These are phyloP conservation scores for Cucumis hystrix DNA, from an alignment of 306 rosid genomes.

Conservation along the genomic window DNA sequence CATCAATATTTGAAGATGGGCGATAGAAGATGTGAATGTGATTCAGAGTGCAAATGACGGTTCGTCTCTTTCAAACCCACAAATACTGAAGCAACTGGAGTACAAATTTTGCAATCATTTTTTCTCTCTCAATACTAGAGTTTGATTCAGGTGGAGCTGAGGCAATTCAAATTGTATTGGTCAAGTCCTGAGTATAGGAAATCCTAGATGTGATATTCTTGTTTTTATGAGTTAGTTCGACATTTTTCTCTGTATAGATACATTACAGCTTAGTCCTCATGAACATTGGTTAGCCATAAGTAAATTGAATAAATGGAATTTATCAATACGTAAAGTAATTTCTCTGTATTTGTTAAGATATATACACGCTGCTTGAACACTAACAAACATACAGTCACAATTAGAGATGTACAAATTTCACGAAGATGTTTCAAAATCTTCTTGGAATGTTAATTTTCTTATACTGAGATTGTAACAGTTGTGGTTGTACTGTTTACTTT, in stretches of 20 bases:
- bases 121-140: not conserved
- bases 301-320: not conserved
- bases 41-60: not conserved
- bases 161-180: not conserved
- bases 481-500: too few relatives aligned
- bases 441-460: too few relatives aligned
- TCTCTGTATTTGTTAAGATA: not conserved
- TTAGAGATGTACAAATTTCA: too few relatives aligned
- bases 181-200: not conserved
- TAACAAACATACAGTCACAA: too few relatives aligned
- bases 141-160: not conserved
- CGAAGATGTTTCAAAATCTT: too few relatives aligned
- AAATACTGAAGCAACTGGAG: not conserved
- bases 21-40: not conserved
- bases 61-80: not conserved
- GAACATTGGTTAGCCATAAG: not conserved
- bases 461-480: too few relatives aligned
- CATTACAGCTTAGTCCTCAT: not conserved
- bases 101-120: not conserved
- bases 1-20: not conserved
- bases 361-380: too few relatives aligned
- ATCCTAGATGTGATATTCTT: not conserved
- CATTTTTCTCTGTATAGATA: not conserved
- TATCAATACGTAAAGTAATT: not conserved
- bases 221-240: not conserved